Evolutionary conservation across 177 flowering plant genomes (phyloP).

Genomic region (Telopea speciosissima): DNA sequence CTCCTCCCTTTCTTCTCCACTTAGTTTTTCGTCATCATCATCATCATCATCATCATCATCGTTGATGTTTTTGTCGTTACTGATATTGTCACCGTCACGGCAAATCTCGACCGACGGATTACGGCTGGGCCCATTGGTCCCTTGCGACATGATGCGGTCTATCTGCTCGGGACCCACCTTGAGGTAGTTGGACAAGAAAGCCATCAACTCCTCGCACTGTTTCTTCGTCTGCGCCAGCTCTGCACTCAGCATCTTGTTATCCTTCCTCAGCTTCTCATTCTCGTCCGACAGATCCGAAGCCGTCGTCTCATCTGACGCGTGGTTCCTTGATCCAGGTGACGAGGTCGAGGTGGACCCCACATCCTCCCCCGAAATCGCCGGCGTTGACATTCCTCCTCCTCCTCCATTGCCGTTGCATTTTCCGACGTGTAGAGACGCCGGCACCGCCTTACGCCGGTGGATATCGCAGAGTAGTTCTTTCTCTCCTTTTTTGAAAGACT

Average conservation of each 20-base stretch:
- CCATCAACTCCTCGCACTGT: slow-evolving; percentile 65
- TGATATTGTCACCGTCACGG: too few relatives aligned
- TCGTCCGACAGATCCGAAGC: slow-evolving; percentile 49
- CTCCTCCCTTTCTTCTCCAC: slow-evolving; percentile 8
- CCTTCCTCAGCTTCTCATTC: slow-evolving; percentile 64
- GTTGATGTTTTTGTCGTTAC: neutral
- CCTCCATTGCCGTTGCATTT: slow-evolving; percentile 9
- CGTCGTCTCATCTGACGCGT: slow-evolving; percentile 18
- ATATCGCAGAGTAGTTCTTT: slow-evolving; percentile 44
- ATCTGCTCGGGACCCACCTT: slow-evolving; percentile 56
- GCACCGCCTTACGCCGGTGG: slow-evolving; percentile 47
- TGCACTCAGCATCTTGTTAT: slow-evolving; percentile 49
- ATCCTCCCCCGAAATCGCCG: slow-evolving; percentile 51
- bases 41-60: slow-evolving; percentile 19
- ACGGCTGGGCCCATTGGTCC: slow-evolving; percentile 16
- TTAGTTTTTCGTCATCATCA: slow-evolving; percentile 9
- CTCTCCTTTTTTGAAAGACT: slow-evolving; percentile 43
- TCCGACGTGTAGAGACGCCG: slow-evolving; percentile 1
- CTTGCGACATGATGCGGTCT: slow-evolving; percentile 40
- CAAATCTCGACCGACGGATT: slow-evolving; percentile 9
- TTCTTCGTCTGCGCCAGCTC: slow-evolving; percentile 66
- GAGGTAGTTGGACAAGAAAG: slow-evolving; percentile 40
- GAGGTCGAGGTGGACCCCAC: slow-evolving; percentile 53
- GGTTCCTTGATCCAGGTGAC: slow-evolving; percentile 41
- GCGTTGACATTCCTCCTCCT: slow-evolving; percentile 3